Evolutionary conservation across 2,329 filamentous ascomycete species (phyloP).

Genomic region (Clathrospora elynae): DNA sequence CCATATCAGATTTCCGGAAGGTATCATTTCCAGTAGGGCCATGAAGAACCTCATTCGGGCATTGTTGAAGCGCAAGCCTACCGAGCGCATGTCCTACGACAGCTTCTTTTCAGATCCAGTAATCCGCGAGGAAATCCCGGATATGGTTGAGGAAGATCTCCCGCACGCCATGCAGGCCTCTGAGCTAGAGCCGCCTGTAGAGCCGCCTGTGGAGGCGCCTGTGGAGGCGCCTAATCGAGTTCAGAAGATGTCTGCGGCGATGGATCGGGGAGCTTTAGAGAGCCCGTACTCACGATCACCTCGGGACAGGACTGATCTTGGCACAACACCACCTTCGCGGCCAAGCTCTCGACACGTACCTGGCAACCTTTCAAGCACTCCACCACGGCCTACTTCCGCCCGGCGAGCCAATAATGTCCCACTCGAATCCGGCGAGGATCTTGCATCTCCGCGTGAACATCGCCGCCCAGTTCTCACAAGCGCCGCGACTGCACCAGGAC

Average conservation of each 20-base stretch:
- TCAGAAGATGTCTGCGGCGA: constrained; percentile 37
- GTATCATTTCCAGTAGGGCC: constrained; percentile 71
- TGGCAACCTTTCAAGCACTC: constrained; percentile 33
- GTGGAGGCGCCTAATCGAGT: constrained; percentile 32
- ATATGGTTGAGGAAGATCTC: constrained; percentile 77
- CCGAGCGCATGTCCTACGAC: constrained; percentile 83
- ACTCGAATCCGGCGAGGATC: constrained; percentile 41
- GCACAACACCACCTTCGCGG: constrained; percentile 42
- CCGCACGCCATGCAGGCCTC: constrained; percentile 43
- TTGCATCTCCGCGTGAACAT: constrained; percentile 46
- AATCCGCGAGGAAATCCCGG: constrained; percentile 76
- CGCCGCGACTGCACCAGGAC: constrained; percentile 54
- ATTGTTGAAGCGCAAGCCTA: constrained; percentile 82
- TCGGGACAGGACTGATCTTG: constrained; percentile 33
- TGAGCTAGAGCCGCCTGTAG: constrained; percentile 33
- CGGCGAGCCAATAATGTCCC: constrained; percentile 45
- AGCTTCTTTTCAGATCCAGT: constrained; percentile 80
- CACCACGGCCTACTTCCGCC: constrained; percentile 29
- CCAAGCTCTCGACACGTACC: constrained; percentile 41
- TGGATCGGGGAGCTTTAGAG: constrained; percentile 34
- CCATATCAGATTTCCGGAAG: constrained; percentile 78
- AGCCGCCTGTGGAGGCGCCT: constrained; percentile 34
- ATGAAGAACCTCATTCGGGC: constrained; percentile 81
- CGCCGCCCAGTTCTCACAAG: constrained; percentile 52
- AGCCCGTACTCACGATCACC: constrained; percentile 43